These are phyloP conservation scores for Fusarium sp. DNA, from an alignment of 2,329 filamentous ascomycete genomes.

Conservation along the genomic window DNA sequence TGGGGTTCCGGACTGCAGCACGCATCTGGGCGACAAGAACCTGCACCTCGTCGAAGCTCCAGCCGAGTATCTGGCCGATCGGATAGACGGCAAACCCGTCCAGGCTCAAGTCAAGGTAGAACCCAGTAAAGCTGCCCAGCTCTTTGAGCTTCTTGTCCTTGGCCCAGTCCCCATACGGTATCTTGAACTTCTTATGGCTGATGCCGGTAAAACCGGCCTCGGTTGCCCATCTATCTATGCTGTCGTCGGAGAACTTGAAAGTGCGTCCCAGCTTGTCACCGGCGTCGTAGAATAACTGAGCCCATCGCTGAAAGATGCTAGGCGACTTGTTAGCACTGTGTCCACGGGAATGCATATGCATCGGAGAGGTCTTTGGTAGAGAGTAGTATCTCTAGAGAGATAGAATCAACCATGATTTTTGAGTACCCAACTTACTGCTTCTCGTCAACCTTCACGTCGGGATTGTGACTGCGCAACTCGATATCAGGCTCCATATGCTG, in stretches of 20 bases:
- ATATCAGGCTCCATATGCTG: not conserved
- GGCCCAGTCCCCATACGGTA: not conserved
- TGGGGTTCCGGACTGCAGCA: not conserved
- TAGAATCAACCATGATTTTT: too few relatives aligned
- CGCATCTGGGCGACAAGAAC: constrained; percentile 19
- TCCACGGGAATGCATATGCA: too few relatives aligned
- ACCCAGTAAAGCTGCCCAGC: not conserved
- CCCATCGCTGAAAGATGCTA: constrained; percentile 1
- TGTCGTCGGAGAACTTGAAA: constrained; percentile 13
- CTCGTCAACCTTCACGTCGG: not conserved
- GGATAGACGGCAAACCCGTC: constrained; percentile 21
- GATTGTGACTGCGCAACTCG: not conserved
- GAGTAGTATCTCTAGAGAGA: too few relatives aligned
- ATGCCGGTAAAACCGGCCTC: not conserved
- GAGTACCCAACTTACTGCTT: not conserved
- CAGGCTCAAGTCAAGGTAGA: constrained; percentile 18
- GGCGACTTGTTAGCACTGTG: too few relatives aligned
- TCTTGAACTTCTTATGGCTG: not conserved
- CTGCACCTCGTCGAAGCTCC: constrained; percentile 12
- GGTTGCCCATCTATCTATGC: constrained; percentile 2
- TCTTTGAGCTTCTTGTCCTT: not conserved
- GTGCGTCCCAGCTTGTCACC: constrained; percentile 17
- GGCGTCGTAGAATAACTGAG: constrained; percentile 22
- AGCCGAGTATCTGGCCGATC: constrained; percentile 12
- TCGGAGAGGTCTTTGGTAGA: too few relatives aligned